Base-by-base conservation (phyloP, 2,329 filamentous ascomycete genomes). In the Phyllosticta citrichinensis region DNA sequence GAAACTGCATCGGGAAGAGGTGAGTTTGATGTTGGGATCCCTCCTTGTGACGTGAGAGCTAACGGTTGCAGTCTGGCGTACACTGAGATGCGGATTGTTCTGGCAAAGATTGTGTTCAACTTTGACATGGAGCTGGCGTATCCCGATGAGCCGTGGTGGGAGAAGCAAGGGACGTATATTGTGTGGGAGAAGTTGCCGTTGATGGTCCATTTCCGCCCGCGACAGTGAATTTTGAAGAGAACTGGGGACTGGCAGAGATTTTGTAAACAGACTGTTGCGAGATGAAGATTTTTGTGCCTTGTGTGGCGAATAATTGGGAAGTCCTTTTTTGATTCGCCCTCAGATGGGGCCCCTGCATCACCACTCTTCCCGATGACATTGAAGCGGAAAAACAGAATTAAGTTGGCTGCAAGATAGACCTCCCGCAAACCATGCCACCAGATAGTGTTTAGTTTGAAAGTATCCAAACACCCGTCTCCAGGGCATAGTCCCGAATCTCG, bases 51-150 rank as follows among this genome's bases (percentile, higher is more conserved):
- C 52, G 27, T 56, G 5, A 11, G 52, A 6, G 17, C 14, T 25
- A 24, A 40, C 14, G 2, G 11, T 2, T 40, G 33, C n/a, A 62
- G 62, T 52, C 66, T 77, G 19, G 75, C 74, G 0, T 71, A 70
- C 52, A 67, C 68, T 10, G 74, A 77, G 63, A 69, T 75, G 64
- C 65, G 69, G 2, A 59, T 76, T 5, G 70, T 76, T 8, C 52
- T 75, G 12, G 68, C 73, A 2, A 73, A 74, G 55, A 52, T 76
- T 51, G 40, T 76, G 0, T 75, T 68, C 68, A 67, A 70, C 11
- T 77, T 77, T 55, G 73, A 77, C 64, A 60, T 74, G 33, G 64
- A 69, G 61, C 61, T 74, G 27, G 63, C 65, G 19, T 53, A 65
- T 6, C 56, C 62, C 25, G 66, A 17, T 9, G 47, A 58, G 19